Base-by-base conservation (phyloP, 192 early-diverging fungal species). In the Umbelopsis sp. region DNA sequence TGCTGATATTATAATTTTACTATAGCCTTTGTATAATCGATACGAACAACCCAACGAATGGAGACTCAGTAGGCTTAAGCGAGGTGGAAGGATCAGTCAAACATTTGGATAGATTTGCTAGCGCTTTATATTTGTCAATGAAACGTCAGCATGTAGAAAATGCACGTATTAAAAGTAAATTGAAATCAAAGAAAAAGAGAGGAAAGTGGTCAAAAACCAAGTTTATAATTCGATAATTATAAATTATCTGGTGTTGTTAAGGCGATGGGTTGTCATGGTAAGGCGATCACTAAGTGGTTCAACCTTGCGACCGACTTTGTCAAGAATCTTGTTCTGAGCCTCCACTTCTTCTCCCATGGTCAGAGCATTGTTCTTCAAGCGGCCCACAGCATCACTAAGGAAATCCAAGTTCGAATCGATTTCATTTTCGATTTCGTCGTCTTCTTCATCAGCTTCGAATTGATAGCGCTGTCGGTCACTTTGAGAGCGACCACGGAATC, bases 21-120 rank as follows among this genome's bases (percentile, higher is more conserved):
- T 66, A n/a, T 78, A 99, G 83, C 97, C 97, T 17, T 78, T 99
- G 62, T 94, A 84, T 78, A 95, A 94, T 82, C 87, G 90, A 71
- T 97, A 92, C 84, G 96, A 98, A 75, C 94, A 96, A 77, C 94
- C 95, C 21, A 93, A 97, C 81, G 96, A 97, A 74, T 99, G 97
- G 97, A 89, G 97, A 51, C 91, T 99, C 73, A 91, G 89, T 77
- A 83, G 85, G 9, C 86, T 91, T 52, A 91, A 91, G 74, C 86
- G 88, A 68, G 87, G 88, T 67, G 82, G 82, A 54, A 83, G 90
- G 36, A 83, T 88, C 69, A 92, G 89, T 54, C 93, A 95, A 75
- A 95, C 92, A 4, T 95, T 95, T 83, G 90, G 89, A 29, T 87
- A 81, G 59, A 62, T 49, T 49, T 21, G 16, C 47, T n/a, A n/a